Evolutionary conservation across 2,329 filamentous ascomycete species (phyloP).

Genomic region (Sarocladium brachiariae): DNA sequence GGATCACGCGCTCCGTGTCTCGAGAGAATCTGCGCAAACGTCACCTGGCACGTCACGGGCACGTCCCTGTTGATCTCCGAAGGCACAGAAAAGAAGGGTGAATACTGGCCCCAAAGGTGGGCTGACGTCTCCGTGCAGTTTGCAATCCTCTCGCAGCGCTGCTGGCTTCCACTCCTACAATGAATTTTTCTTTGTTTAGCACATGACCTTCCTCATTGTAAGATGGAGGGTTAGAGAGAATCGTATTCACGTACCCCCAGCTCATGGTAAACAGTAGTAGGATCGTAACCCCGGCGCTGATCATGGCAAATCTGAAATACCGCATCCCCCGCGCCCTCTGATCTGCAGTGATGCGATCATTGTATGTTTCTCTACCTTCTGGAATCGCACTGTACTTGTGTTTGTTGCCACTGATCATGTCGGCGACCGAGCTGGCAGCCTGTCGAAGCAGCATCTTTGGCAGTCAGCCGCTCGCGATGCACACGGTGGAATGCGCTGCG

Average conservation of each 20-base stretch:
- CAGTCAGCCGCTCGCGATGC: too few species aligned
- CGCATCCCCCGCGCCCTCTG: not conserved
- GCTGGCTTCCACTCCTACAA: not conserved
- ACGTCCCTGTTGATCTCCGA: constrained; percentile 55
- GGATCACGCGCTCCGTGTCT: constrained; percentile 82
- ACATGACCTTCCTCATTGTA: not conserved
- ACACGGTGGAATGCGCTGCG: too few species aligned
- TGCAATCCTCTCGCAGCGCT: constrained; percentile 20
- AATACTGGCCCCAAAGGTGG: constrained; percentile 80
- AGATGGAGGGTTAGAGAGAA: not conserved
- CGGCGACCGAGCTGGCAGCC: constrained; percentile 15
- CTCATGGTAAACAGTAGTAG: not conserved
- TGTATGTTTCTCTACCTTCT: not conserved
- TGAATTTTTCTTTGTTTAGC: not conserved
- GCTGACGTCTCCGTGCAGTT: constrained; percentile 52
- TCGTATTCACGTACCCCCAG: not conserved
- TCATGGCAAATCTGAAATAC: constrained; percentile 1
- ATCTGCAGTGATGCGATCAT: not conserved
- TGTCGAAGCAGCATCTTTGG: constrained; percentile 9
- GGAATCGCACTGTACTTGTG: constrained; percentile 25
- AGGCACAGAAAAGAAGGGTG: constrained; percentile 71
- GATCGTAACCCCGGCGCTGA: constrained; percentile 1
- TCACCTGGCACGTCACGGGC: constrained; percentile 64
- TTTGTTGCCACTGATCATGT: constrained; percentile 14
- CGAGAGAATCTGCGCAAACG: constrained; percentile 74